phyloP scores from a whole-genome alignment of 23 red algal species.

The Agarophyton chilense region DNA sequence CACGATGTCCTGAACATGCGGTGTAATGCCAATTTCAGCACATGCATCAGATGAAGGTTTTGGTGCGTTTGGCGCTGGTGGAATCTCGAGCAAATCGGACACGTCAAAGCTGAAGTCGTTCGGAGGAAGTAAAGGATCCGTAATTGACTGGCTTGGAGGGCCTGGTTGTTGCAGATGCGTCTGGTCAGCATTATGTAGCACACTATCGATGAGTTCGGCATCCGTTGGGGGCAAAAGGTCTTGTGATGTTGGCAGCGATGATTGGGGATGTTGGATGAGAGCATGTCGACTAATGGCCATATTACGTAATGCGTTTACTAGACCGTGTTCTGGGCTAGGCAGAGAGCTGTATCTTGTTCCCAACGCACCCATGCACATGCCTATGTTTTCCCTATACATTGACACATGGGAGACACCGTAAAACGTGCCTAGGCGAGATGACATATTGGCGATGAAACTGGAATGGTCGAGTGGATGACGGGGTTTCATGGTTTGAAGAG shows the following conservation, averaged over 20 bases:
- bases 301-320: neutral
- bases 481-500: neutral
- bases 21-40: neutral
- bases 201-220: neutral
- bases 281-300: slow-evolving; percentile 10
- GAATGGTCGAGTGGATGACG: slow-evolving; percentile 5
- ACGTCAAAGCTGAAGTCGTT: neutral
- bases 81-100: neutral
- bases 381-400: slow-evolving; percentile 14
- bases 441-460: slow-evolving; percentile 2
- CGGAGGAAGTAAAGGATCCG: neutral
- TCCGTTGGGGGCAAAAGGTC: neutral
- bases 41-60: neutral
- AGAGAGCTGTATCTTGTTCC: neutral
- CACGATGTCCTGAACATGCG: neutral
- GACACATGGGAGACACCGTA: slow-evolving; percentile 1
- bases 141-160: neutral
- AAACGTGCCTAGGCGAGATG: neutral
- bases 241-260: neutral
- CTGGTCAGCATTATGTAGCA: neutral
- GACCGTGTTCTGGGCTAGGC: neutral
- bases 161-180: neutral
- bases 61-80: neutral
- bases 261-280: slow-evolving; percentile 2
- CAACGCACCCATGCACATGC: slow-evolving; percentile 14